Conservation (phyloP, 495 filamentous ascomycete genomes). For the Tirmania nivea region DNA sequence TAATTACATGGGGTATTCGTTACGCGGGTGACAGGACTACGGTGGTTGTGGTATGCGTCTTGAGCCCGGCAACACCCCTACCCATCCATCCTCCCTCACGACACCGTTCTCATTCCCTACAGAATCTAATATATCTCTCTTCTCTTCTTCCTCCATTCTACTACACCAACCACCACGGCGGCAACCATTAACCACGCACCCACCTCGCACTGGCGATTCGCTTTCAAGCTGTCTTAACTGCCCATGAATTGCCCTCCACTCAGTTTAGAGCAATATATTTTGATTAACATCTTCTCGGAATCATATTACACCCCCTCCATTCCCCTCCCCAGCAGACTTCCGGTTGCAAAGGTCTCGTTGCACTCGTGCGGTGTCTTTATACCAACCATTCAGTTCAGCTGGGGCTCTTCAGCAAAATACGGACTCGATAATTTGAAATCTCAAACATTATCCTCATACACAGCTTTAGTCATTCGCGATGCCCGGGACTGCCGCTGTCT, state of each 20-base stretch:
- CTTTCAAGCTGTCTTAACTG: background rate
- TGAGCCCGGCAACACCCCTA: too few species aligned
- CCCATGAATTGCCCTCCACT: background rate
- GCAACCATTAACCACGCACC: background rate
- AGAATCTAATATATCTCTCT: background rate
- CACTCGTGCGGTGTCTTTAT: background rate
- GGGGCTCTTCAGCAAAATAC: background rate
- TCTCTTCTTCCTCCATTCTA: background rate
- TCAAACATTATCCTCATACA: too few species aligned
- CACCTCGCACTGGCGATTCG: too few species aligned
- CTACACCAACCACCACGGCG: background rate
- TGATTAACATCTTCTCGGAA: background rate
- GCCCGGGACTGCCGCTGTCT: slow-evolving; percentile 5
- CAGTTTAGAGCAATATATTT: background rate
- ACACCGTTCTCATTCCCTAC: too few species aligned
- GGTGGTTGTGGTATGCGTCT: too few species aligned
- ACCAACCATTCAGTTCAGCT: background rate
- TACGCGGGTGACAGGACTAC: too few species aligned
- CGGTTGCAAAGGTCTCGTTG: background rate
- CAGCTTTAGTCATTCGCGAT: background rate
- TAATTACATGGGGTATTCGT: too few species aligned
- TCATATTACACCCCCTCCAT: background rate
- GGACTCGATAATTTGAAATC: too few species aligned
- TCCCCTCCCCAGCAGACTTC: background rate
- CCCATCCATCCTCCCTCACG: too few species aligned